Evolutionary conservation across 192 early-diverging fungal species (phyloP), one percentile per base, ranked within the genome.

Genomic region (Rhizophagus prolifer): DNA sequence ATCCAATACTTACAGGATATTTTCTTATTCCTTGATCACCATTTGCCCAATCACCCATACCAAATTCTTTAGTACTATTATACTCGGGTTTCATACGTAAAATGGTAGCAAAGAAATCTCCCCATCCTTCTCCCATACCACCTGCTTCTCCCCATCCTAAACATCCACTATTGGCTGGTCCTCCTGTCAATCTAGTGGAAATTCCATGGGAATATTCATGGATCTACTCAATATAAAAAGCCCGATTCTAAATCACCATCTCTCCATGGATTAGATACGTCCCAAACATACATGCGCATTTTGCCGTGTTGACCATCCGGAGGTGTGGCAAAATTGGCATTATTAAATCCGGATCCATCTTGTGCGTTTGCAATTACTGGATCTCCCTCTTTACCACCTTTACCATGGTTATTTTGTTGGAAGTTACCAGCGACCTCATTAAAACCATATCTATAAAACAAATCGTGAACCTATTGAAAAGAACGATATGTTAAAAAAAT

Each of bases 211-310:
- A 88, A 77, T 92, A 97, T 84, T 98, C 96, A 85, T 98, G 97
- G 69, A 94, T 93, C 79, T 80, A 75, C 7, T 41, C 28, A 25
- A 28, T 54, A 58, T 26, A 26, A 59, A 68, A 13, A 26, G 23
- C 95, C 95, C 50, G 91, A 91, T 85, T 96, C 95, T 64, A 98
- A 82, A 67, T 95, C 94, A 54, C 94, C 94, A 81, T 98, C 96
- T 41, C 95, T 84, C 77, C 84, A 78, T 9, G 94, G 91, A 1
- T 80, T 74, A 4, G 91, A 90, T 23, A 84, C 79, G 72, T 94
- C 92, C 96, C 96, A 98, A 4, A 94, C 88, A 71, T 95, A 97
- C 96, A 98, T 98, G 65, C 95, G 90, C 96, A 98, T 98, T 77
- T 92, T 86, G 36, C 91, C 91, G 70, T 88, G 88, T 81, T 94